A percentile compares a stretch with the other conserved stretches of the same genome.
phyloP scores from a whole-genome alignment of 2,329 filamentous ascomycete genomes.

The Calycina marina region DNA sequence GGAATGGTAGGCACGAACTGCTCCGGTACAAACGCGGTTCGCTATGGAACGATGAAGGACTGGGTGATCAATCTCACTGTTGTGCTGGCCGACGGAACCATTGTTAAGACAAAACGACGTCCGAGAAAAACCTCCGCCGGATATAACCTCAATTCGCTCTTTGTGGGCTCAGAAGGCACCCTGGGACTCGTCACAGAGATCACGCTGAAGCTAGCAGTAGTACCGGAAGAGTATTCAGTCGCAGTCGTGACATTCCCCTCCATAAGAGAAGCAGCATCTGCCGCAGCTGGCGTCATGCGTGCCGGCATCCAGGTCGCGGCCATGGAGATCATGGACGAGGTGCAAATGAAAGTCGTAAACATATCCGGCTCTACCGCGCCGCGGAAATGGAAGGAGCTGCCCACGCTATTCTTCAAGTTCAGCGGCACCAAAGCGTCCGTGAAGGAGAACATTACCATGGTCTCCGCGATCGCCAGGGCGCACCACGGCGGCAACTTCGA shows the following conservation, averaged over 20 bases:
- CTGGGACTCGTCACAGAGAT: slow-evolving; percentile 71
- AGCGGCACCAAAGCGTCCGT: slow-evolving; percentile 68
- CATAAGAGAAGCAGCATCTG: slow-evolving; percentile 60
- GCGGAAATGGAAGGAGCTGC: slow-evolving; percentile 56
- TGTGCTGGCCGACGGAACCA: slow-evolving; percentile 76
- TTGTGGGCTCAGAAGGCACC: slow-evolving; percentile 71
- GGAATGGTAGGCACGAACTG: slow-evolving; percentile 68
- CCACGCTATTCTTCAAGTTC: slow-evolving; percentile 77
- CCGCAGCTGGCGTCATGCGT: slow-evolving; percentile 63
- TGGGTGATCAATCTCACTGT: slow-evolving; percentile 83
- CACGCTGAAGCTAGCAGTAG: slow-evolving; percentile 63
- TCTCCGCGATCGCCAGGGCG: slow-evolving; percentile 49
- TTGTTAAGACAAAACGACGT: slow-evolving; percentile 68
- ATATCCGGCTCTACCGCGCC: slow-evolving; percentile 54
- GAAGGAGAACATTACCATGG: slow-evolving; percentile 57
- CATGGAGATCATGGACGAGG: slow-evolving; percentile 72
- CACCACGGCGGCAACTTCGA: slow-evolving; percentile 57
- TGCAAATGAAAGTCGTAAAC: slow-evolving; percentile 76
- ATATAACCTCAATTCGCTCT: slow-evolving; percentile 69
- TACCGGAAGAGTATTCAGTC: slow-evolving; percentile 63
- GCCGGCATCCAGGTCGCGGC: slow-evolving; percentile 26
- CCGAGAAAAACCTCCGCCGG: slow-evolving; percentile 70
- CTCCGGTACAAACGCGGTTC: slow-evolving; percentile 76
- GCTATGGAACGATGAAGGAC: slow-evolving; percentile 89
- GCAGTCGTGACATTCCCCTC: slow-evolving; percentile 68